Evolutionary conservation across 176 grass and related monocot species (phyloP).

Genomic region (Aegilops bicornis): DNA sequence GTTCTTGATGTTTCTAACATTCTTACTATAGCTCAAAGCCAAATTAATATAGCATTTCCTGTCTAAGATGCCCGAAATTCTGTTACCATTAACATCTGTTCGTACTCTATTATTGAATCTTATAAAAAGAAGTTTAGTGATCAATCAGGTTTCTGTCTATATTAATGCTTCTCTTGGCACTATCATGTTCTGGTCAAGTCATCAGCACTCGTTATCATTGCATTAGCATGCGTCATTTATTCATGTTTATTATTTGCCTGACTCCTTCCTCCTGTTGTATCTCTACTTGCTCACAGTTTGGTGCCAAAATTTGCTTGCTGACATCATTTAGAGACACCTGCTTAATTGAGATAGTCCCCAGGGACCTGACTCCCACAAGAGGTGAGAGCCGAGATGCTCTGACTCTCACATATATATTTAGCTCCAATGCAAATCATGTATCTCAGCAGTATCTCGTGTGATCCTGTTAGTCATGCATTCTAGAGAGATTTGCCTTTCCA

Average conservation of each 20-base stretch:
- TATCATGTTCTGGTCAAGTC: background rate
- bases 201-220: background rate
- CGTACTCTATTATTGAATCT: too few species aligned
- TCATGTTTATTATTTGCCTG: background rate
- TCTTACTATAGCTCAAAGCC: background rate
- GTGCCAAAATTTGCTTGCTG: slow-evolving; percentile 92
- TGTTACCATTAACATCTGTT: too few species aligned
- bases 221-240: background rate
- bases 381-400: slow-evolving; percentile 65
- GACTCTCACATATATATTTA: too few species aligned
- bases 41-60: background rate
- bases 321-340: slow-evolving; percentile 91
- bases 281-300: slow-evolving; percentile 53
- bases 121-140: background rate
- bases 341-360: slow-evolving; percentile 95
- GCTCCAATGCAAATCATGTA: too few species aligned
- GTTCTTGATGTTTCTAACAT: background rate
- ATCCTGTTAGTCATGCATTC: too few species aligned
- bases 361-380: slow-evolving; percentile 73
- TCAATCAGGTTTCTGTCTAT: background rate
- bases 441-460: too few species aligned
- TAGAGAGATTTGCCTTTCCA: background rate
- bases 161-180: background rate
- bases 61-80: background rate
- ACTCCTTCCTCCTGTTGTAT: background rate